phyloP scores from a whole-genome alignment of 164 flowering plant genomes.

The Akebia trifoliata region DNA sequence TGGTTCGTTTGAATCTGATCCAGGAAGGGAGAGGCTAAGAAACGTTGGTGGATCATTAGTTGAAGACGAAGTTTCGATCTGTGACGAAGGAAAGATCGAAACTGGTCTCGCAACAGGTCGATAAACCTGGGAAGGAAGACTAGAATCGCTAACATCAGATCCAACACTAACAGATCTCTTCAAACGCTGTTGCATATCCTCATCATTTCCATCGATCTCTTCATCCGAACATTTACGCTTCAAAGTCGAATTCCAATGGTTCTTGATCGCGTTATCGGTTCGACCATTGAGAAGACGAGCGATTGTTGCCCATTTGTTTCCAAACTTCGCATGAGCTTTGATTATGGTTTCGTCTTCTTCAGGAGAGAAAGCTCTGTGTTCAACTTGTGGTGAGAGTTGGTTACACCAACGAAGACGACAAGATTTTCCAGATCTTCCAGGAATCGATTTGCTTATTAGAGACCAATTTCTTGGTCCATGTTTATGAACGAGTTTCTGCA shows the following conservation, averaged over 20 bases:
- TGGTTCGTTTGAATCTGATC: constrained; percentile 38
- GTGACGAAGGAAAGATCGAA: constrained; percentile 25
- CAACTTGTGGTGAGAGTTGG: constrained; percentile 75
- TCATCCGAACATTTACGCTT: constrained; percentile 55
- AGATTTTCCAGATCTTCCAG: constrained; percentile 82
- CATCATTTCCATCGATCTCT: background rate
- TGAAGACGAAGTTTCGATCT: constrained; percentile 17
- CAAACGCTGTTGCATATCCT: constrained; percentile 26
- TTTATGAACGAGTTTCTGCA: too few relatives aligned
- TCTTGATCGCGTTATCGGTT: constrained; percentile 78
- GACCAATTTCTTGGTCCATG: too few relatives aligned
- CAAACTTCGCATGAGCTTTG: constrained; percentile 55
- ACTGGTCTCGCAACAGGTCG: constrained; percentile 39
- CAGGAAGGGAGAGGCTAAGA: constrained; percentile 56
- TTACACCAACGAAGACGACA: constrained; percentile 86
- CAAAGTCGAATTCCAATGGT: constrained; percentile 80
- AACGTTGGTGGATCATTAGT: constrained; percentile 40
- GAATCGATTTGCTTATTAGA: constrained; percentile 64
- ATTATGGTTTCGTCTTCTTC: constrained; percentile 74
- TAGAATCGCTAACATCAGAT: constrained; percentile 58
- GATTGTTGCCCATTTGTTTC: constrained; percentile 85
- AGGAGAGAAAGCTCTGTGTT: constrained; percentile 58
- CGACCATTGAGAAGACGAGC: constrained; percentile 69
- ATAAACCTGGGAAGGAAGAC: constrained; percentile 32
- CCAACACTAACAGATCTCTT: constrained; percentile 50